These are phyloP conservation scores for Perkinsela sp. DNA, from an alignment of 208 protist genomes.

Conservation along the genomic window DNA sequence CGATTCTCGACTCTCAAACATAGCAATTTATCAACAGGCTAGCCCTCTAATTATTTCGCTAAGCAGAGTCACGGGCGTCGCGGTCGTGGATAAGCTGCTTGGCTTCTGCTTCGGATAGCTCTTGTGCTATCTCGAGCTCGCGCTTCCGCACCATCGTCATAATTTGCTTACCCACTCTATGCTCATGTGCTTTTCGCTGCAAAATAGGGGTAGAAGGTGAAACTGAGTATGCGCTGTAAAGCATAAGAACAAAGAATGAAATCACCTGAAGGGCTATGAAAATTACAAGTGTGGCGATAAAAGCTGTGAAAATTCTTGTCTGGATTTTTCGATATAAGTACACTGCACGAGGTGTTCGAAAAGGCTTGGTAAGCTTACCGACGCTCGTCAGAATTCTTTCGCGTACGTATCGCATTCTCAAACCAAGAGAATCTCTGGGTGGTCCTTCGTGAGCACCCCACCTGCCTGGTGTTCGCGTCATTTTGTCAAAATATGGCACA, in stretches of 20 bases:
- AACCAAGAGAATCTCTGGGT: neutral
- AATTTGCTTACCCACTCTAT: slow-evolving; percentile 59
- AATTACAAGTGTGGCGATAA: slow-evolving; percentile 37
- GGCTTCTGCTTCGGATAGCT: slow-evolving; percentile 23
- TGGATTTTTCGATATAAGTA: slow-evolving; percentile 58
- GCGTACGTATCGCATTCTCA: neutral
- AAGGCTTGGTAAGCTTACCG: slow-evolving; percentile 36
- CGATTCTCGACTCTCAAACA: no score
- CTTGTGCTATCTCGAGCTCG: slow-evolving; percentile 27
- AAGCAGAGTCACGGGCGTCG: neutral
- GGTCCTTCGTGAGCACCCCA: neutral
- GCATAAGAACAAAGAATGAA: slow-evolving; percentile 16
- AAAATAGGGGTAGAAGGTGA: slow-evolving; percentile 45
- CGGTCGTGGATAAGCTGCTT: slow-evolving; percentile 12
- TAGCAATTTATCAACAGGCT: no score
- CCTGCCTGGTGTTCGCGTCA: neutral
- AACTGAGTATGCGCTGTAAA: slow-evolving; percentile 59
- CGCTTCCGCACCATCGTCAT: slow-evolving; percentile 60
- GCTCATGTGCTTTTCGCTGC: slow-evolving; percentile 55
- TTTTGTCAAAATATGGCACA: neutral
- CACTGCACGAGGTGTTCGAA: slow-evolving; percentile 32
- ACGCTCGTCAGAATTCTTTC: slow-evolving; percentile 34
- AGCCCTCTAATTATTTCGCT: no score
- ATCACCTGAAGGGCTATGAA: neutral
- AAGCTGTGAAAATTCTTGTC: slow-evolving; percentile 48